phyloP scores from a whole-genome alignment of 2,329 filamentous ascomycete species.

The Ceratocystis variospora region DNA sequence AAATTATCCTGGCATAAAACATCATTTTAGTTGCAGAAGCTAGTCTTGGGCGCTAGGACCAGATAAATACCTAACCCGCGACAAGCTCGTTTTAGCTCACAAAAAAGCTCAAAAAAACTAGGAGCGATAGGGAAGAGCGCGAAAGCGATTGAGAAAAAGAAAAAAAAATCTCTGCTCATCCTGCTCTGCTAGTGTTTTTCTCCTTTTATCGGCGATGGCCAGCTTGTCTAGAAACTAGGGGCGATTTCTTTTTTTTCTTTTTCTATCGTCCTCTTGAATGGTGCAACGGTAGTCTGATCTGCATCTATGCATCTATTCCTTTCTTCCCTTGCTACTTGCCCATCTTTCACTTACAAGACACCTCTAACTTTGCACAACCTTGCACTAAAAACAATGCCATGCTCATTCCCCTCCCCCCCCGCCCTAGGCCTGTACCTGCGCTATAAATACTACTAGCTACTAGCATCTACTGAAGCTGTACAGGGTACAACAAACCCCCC shows the following conservation, averaged over 20 bases:
- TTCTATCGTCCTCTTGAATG: no score
- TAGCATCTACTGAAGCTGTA: background rate
- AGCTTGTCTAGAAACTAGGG: background rate
- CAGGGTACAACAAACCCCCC: background rate
- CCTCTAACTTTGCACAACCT: no score
- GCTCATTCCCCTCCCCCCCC: no score
- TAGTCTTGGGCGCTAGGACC: slow-evolving; percentile 1
- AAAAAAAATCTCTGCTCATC: background rate
- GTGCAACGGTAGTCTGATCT: background rate
- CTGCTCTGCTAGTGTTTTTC: background rate
- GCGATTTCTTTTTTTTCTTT: background rate
- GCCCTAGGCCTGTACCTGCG: background rate
- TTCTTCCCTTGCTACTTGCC: background rate
- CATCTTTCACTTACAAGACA: background rate
- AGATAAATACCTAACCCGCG: slow-evolving; percentile 1
- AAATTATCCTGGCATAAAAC: slow-evolving; percentile 5
- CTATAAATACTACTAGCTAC: background rate
- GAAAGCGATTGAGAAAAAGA: no score
- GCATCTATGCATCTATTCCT: background rate
- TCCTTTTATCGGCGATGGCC: background rate
- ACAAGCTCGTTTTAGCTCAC: slow-evolving; percentile 1
- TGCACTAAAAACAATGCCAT: no score
- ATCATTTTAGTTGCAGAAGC: slow-evolving; percentile 1
- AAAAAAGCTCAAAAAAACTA: background rate
- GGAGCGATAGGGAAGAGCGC: background rate